These are phyloP conservation scores for Teunomyces funiuensis DNA, from an alignment of 805 yeast genomes.

Conservation along the genomic window DNA sequence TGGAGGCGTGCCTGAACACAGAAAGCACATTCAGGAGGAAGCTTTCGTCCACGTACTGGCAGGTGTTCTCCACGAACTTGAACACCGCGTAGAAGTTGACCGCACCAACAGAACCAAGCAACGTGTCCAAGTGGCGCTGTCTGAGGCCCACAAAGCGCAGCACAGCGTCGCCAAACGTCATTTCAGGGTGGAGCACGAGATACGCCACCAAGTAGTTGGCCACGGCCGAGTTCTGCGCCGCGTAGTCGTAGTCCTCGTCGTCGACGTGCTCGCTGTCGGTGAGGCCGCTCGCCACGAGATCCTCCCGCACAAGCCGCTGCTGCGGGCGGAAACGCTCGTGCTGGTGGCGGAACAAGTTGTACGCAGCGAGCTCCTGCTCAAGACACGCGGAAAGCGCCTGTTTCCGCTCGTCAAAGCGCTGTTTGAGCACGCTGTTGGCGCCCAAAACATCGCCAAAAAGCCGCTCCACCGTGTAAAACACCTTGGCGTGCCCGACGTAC, in stretches of 20 bases:
- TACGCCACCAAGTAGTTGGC: slow-evolving; percentile 33
- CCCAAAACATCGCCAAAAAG: slow-evolving; percentile 20
- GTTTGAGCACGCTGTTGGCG: slow-evolving; percentile 11
- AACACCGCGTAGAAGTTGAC: slow-evolving; percentile 29
- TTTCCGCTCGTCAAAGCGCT: slow-evolving; percentile 21
- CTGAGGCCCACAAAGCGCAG: neutral
- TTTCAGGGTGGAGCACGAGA: slow-evolving; percentile 19
- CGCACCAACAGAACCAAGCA: neutral
- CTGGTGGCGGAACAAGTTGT: slow-evolving; percentile 16
- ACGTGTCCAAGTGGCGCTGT: slow-evolving; percentile 2
- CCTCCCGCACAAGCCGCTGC: slow-evolving; percentile 1
- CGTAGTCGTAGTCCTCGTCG: slow-evolving; percentile 16
- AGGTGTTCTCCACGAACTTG: slow-evolving; percentile 36
- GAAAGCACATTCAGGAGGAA: slow-evolving; percentile 20
- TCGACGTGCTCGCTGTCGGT: slow-evolving; percentile 18
- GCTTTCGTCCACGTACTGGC: slow-evolving; percentile 22
- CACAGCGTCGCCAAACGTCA: neutral
- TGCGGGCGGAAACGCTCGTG: slow-evolving; percentile 4
- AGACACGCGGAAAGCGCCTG: slow-evolving; percentile 23
- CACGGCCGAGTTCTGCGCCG: slow-evolving; percentile 23
- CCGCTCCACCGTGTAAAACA: slow-evolving; percentile 30
- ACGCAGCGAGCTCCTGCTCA: slow-evolving; percentile 25
- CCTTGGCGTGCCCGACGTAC: slow-evolving; percentile 32
- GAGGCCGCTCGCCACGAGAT: slow-evolving; percentile 1
- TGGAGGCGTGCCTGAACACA: slow-evolving; percentile 13